Evolutionary conservation across 2,329 filamentous ascomycete genomes (phyloP).

Genomic region (Trichoderma lentiforme): DNA sequence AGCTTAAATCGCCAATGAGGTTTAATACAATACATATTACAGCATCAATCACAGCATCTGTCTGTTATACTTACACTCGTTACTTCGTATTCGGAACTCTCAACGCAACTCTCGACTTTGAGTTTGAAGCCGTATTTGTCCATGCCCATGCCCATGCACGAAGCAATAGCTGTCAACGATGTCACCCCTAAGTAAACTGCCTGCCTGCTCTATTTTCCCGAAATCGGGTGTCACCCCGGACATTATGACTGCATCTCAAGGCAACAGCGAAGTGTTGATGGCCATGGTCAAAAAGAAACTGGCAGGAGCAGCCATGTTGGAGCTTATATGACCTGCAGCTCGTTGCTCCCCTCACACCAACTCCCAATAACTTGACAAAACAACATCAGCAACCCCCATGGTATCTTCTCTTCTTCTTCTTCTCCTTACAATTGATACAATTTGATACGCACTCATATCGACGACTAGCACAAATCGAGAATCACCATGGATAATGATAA

Average conservation of each 20-base stretch:
- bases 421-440: not conserved
- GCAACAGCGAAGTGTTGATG: too few relatives aligned
- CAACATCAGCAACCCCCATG: not conserved
- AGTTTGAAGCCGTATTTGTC: not conserved
- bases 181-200: too few relatives aligned
- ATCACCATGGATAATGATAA: not conserved
- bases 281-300: too few relatives aligned
- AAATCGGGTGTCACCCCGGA: too few relatives aligned
- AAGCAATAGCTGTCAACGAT: not conserved
- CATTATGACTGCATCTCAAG: too few relatives aligned
- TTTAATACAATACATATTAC: not conserved
- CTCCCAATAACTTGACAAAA: not conserved
- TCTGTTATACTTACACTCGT: not conserved
- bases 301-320: too few relatives aligned
- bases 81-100: not conserved
- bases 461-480: not conserved
- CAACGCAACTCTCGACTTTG: not conserved
- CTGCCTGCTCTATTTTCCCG: too few relatives aligned
- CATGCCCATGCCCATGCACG: not conserved
- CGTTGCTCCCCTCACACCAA: too few relatives aligned
- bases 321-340: too few relatives aligned
- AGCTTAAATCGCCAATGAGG: not conserved
- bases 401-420: not conserved
- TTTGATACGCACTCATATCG: not conserved
- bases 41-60: not conserved